Base-by-base conservation (phyloP, 2,329 filamentous ascomycete species). In the Akanthomyces uredinophilus region DNA sequence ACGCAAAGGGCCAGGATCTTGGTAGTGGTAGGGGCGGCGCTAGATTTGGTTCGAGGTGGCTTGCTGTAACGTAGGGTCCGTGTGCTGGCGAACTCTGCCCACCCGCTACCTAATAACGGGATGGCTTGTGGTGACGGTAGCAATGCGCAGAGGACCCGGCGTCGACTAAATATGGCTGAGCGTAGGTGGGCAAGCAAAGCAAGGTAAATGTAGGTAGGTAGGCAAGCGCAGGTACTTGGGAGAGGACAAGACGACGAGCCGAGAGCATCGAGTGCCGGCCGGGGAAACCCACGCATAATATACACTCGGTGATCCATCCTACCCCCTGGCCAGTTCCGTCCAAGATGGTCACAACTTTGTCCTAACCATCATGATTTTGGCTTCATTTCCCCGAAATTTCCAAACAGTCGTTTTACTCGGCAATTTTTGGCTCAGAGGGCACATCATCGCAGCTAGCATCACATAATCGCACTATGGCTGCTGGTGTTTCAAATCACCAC, bases 401-500 rank as follows among this genome's bases (percentile, higher is more conserved):
- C 22, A 37, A 35, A 22, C 53, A 6, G 24, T 39, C 22, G 20
- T 44, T 60, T 58, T 32, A n/a, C 32, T 24, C 29, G n/a, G 29
- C 20, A 29, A 49, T 50, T 41, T 35, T 41, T 37, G 27, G 16
- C 46, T n/a, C 13, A 4, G 22, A 10, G 22, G 18, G 47, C 56
- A 60, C 56, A 60, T 60, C 56, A 60, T 60, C 37, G 56, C 35
- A 32, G 47, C 55, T 58, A 58, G 46, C 55, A 50, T 39, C 55
- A 41, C 55, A 29, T 58, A 58, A 58, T 58, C 55, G 55, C 43
- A 39, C n/a, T 24, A n/a, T 24, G 16, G 55, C 55, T 58, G 16
- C 8, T 60, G 35, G 22, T 60, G 56, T 60, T 60, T 60, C 56
- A 60, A 32, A 60, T 60, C 47, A 51, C 56, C 56, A n/a, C 56